Percentiles rank a stretch among this genome's conserved stretches.
Conservation (phyloP, 225 moss, liverwort and hornwort genomes). For the Pseudisothecium myosuroides region DNA sequence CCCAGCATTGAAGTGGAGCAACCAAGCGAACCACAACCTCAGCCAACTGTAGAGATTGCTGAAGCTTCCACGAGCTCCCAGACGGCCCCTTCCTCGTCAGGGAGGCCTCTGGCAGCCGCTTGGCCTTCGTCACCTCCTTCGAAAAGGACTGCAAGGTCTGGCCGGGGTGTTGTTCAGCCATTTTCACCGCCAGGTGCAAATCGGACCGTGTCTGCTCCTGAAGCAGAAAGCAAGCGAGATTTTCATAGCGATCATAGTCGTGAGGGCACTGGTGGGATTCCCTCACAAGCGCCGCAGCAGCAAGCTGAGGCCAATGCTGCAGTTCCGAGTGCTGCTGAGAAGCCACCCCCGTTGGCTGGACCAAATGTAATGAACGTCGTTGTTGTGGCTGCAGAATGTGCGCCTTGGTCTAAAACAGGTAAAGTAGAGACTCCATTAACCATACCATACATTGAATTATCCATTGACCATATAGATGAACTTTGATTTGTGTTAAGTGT, state of each 20-base stretch:
- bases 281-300: neutral
- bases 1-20: neutral
- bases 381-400: slow-evolving; percentile 77
- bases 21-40: neutral
- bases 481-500: neutral
- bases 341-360: slow-evolving; percentile 59
- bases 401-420: slow-evolving; percentile 95
- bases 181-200: slow-evolving; percentile 26
- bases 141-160: slow-evolving; percentile 18
- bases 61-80: slow-evolving; percentile 14
- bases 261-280: neutral
- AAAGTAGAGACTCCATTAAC: neutral
- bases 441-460: neutral
- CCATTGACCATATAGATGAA: neutral
- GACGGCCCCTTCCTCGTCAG: slow-evolving; percentile 11
- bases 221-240: slow-evolving; percentile 24
- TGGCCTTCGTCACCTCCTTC: slow-evolving; percentile 58
- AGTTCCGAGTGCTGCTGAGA: slow-evolving; percentile 24
- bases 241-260: slow-evolving; percentile 36
- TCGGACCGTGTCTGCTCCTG: slow-evolving; percentile 8
- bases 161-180: slow-evolving; percentile 40
- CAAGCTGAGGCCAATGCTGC: slow-evolving; percentile 15
- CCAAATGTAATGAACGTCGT: slow-evolving; percentile 78
- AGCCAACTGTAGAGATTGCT: neutral
- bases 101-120: slow-evolving; percentile 41